These are phyloP conservation scores for Earliella scabrosa DNA, from an alignment of 1,284 basidiomycete species.

Conservation along the genomic window DNA sequence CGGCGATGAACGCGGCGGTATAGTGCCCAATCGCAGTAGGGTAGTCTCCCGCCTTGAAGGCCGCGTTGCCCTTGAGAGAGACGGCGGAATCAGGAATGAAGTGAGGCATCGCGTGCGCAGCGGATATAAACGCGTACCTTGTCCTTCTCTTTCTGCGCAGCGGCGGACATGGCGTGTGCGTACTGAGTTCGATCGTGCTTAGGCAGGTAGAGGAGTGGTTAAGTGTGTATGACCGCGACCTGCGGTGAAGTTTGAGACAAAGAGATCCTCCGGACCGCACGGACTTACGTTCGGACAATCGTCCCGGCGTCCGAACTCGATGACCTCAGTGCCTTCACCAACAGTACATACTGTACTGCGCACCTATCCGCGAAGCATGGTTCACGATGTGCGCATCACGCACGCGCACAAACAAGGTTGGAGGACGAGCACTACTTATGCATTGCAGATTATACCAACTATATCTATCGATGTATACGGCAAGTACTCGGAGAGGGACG, in stretches of 20 bases:
- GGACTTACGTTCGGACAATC: not conserved
- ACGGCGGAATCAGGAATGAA: not conserved
- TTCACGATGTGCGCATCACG: no score
- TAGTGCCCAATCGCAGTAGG: conserved; percentile 69
- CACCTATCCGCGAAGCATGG: no score
- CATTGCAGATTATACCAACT: conserved; percentile 23
- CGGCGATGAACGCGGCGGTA: conserved; percentile 69
- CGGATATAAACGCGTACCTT: conserved; percentile 26
- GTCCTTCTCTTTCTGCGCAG: conserved; percentile 35
- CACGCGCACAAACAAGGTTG: no score
- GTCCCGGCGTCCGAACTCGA: not conserved
- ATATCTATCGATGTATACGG: conserved; percentile 15
- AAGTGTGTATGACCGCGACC: no score
- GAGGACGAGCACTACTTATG: conserved; percentile 3
- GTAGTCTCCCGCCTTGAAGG: conserved; percentile 59
- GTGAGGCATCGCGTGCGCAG: not conserved
- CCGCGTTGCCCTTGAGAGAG: conserved; percentile 53
- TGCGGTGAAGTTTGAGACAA: not conserved
- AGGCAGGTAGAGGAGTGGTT: not conserved
- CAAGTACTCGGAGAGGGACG: conserved; percentile 9
- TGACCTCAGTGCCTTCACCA: no score
- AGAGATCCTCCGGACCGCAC: not conserved
- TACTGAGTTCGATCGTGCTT: no score
- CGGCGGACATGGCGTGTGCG: conserved; percentile 10
- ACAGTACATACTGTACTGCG: no score